Percentiles rank a stretch among this genome's conserved stretches.
Conservation (phyloP, 805 yeast genomes). For the Teunomyces funiuensis region DNA sequence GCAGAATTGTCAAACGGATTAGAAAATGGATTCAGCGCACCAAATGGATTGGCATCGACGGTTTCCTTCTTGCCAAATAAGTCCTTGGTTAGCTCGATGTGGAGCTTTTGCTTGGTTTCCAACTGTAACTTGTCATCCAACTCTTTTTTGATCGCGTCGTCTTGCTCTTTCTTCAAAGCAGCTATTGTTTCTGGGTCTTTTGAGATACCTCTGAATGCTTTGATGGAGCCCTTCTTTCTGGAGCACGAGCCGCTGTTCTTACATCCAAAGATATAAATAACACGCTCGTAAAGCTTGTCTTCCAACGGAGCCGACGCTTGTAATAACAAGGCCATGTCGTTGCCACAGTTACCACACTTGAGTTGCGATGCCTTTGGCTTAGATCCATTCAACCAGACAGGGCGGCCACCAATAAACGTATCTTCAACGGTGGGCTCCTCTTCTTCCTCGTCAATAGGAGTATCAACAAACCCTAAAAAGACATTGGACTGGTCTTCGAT, state of each 20-base stretch:
- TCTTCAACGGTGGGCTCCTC: slow-evolving; percentile 50
- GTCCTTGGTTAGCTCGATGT: slow-evolving; percentile 40
- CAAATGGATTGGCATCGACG: slow-evolving; percentile 6
- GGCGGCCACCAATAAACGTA: slow-evolving; percentile 76
- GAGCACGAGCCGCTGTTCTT: slow-evolving; percentile 55
- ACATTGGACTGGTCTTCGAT: slow-evolving; percentile 38
- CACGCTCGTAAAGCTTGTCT: slow-evolving; percentile 71
- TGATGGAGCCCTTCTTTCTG: slow-evolving; percentile 65
- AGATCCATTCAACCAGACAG: slow-evolving; percentile 65
- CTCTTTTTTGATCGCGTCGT: slow-evolving; percentile 27
- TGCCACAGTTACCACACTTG: slow-evolving; percentile 65
- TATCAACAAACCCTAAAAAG: slow-evolving; percentile 64
- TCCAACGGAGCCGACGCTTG: slow-evolving; percentile 85
- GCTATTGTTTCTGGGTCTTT: slow-evolving; percentile 54
- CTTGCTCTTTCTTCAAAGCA: slow-evolving; percentile 36
- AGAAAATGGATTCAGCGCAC: slow-evolving; percentile 5
- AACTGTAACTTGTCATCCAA: slow-evolving; percentile 41
- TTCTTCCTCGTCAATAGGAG: slow-evolving; percentile 45
- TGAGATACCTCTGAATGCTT: slow-evolving; percentile 74
- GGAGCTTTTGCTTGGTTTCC: slow-evolving; percentile 43
- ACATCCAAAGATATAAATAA: slow-evolving; percentile 80
- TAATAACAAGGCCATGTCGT: slow-evolving; percentile 61
- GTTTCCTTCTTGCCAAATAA: slow-evolving; percentile 13
- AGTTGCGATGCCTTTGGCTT: slow-evolving; percentile 54
- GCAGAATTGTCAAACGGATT: slow-evolving; percentile 31